Evolutionary conservation across 2,329 filamentous ascomycete species (phyloP), one percentile per base, ranked within the genome.

Genomic region (Lasiodiplodia theobromae): DNA sequence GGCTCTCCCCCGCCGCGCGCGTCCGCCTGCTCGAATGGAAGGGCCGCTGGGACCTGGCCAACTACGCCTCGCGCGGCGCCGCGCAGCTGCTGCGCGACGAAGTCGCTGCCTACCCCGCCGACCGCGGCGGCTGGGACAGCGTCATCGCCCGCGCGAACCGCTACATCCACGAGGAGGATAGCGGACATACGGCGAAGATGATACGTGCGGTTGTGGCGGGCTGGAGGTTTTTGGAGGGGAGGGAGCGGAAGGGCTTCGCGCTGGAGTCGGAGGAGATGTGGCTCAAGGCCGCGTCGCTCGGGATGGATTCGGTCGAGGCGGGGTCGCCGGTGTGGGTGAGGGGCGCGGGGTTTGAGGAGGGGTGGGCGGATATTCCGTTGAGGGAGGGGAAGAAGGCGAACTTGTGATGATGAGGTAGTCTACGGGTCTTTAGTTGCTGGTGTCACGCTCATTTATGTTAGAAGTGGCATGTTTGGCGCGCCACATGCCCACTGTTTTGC

Each of bases 141-240:
- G 74, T 86, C 52, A 82, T 85, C 70, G 75, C 79, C 70, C 82
- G 77, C 65, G 85, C 80, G 63, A 84, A 84, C 67, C 72, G 73
- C 40, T 76, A 83, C 23, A 14, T 21, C 11, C 74, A 85, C 14
- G 8, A 8, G 7, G n/a, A 52, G 0, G 94, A 97, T 72, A 94
- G 97, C 77, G 94, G 94, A 0, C 95, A 98, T 80, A 85, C 88
- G 14, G 84, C 89, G 65, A 97, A 97, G 79, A 80, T 96, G 5
- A 84, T 90, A 10, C 84, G 94, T 38, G 90, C 92, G 1, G 78
- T 96, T 21, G 86, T 86, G 4, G 80, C 93, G 73, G 92, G 88
- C 1, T 84, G 91, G 76, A 76, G 82, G 38, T 74, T 85, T 1
- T 86, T 60, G 16, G 58, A 54, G 44, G 8, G 38, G 62, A 16